Evolutionary conservation across 805 yeast species (phyloP).

Genomic region (Lipomyces mesembrius): DNA sequence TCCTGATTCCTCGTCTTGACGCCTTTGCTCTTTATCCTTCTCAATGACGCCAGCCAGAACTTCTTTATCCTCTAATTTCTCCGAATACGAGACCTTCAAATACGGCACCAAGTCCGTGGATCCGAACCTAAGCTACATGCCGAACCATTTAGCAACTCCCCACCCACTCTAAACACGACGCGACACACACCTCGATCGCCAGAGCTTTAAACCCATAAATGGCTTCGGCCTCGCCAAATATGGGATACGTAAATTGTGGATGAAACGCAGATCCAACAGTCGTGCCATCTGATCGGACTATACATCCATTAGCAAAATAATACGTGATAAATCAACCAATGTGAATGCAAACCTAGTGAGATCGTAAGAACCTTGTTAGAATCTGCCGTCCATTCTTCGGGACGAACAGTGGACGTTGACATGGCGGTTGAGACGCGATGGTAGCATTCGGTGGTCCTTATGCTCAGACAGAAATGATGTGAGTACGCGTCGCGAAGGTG

Average conservation of each 20-base stretch:
- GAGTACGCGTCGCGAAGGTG: neutral
- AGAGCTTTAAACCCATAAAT: conserved; percentile 82
- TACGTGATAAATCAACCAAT: neutral
- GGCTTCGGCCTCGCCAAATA: conserved; percentile 88
- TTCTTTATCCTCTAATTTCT: conserved; percentile 50
- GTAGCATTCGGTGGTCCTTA: neutral
- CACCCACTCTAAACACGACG: neutral
- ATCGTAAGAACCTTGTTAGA: conserved; percentile 70
- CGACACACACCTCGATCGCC: conserved; percentile 54
- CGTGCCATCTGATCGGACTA: conserved; percentile 21
- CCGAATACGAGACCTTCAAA: conserved; percentile 60
- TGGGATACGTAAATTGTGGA: conserved; percentile 88
- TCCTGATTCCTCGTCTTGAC: conserved; percentile 17
- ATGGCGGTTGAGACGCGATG: neutral
- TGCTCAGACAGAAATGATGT: neutral
- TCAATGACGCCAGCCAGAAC: conserved; percentile 23
- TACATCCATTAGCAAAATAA: neutral
- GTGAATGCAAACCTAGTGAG: conserved; percentile 46
- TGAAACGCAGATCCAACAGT: conserved; percentile 51
- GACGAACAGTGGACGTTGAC: conserved; percentile 15
- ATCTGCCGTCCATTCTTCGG: conserved; percentile 75
- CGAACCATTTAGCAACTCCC: neutral
- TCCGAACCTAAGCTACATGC: conserved; percentile 62
- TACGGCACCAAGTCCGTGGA: conserved; percentile 74
- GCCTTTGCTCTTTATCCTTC: conserved; percentile 11